Percentiles rank a stretch among this genome's conserved stretches.
Evolutionary conservation across 2,329 filamentous ascomycete genomes (phyloP).

Genomic region (Exophiala sideris): DNA sequence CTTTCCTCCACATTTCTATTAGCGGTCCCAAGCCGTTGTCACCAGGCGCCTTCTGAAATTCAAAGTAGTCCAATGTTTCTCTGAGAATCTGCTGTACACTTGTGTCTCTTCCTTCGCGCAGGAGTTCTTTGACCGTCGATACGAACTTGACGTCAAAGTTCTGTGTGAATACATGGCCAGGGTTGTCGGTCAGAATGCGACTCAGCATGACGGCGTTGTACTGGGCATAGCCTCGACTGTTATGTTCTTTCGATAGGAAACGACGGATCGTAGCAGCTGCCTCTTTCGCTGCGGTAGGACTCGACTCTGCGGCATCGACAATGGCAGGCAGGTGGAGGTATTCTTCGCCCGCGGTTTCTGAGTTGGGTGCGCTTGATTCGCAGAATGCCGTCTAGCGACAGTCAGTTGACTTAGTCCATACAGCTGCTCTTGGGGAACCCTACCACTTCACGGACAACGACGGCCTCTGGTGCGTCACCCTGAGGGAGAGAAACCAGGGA

Average conservation of each 20-base stretch:
- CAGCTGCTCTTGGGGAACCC: conserved; percentile 18
- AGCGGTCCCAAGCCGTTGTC: conserved; percentile 69
- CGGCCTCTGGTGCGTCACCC: conserved; percentile 40
- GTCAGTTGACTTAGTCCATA: background rate
- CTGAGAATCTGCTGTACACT: conserved; percentile 81
- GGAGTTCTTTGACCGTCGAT: conserved; percentile 68
- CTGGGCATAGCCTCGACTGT: conserved; percentile 65
- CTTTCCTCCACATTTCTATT: conserved; percentile 83
- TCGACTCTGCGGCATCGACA: conserved; percentile 92
- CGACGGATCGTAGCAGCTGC: conserved; percentile 78
- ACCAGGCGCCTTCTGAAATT: conserved; percentile 65
- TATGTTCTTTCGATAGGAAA: conserved; percentile 71
- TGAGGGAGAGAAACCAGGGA: conserved; percentile 15
- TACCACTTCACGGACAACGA: conserved; percentile 42
- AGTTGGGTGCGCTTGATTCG: conserved; percentile 60
- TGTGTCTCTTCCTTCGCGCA: conserved; percentile 67
- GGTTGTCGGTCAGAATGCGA: conserved; percentile 88
- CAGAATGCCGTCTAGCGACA: conserved; percentile 65
- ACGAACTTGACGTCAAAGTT: conserved; percentile 85
- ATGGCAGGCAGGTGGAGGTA: conserved; percentile 89
- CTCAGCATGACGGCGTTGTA: conserved; percentile 97
- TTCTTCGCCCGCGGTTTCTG: conserved; percentile 69
- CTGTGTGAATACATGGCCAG: conserved; percentile 83
- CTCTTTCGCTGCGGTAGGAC: conserved; percentile 76
- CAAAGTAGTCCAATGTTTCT: conserved; percentile 79